Base-by-base conservation (phyloP, 2,329 filamentous ascomycete genomes). In the Grosmannia serpens region DNA sequence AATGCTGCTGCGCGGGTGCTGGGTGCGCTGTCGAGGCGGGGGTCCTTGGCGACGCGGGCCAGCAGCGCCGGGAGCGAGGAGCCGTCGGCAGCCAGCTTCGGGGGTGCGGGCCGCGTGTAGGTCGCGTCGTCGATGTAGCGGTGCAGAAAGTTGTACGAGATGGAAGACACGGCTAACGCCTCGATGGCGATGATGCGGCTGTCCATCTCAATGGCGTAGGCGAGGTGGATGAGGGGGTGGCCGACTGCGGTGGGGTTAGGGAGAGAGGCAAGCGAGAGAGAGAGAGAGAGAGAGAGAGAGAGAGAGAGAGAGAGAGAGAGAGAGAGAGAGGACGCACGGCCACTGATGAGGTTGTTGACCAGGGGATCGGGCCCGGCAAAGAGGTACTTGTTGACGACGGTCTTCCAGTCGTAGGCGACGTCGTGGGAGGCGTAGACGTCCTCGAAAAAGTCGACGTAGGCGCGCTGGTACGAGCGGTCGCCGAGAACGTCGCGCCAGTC, bases 361-460 rank as follows among this genome's bases (percentile, higher is more conserved):
- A 99, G 73, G 5, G 92, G 91, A 68, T 88, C 77, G 55, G 88
- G 80, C 38, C 85, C 87, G 49, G 78, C 73, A 63, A 92, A 88
- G 52, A 99, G 72, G 68, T 87, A 97, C 61, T 91, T 82, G 3
- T 83, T 75, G 10, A 95, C 75, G 3, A 95, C 82, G 57, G 78
- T 76, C 67, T 87, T 88, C 89, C 94, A 96, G 68, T 96, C 82
- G 69, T 96, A 97, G 41, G 83, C 78, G 65, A 85, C 82, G 22
- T 76, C 75, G 31, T 76, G 74, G 70, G 82, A 74, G 3, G 89
- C 91, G 33, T 97, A 76, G 66, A 90, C 84, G 69, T 99, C 94
- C 70, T 99, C 94, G 68, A 95, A 97, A 69, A 94, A 97, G 70
- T 99, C 91, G 58, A 99, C 77, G 68, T 86, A 99, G 0, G 91